phyloP scores from a whole-genome alignment of 371 early-diverging fungal genomes.

The Syncephalastrum monosporum region DNA sequence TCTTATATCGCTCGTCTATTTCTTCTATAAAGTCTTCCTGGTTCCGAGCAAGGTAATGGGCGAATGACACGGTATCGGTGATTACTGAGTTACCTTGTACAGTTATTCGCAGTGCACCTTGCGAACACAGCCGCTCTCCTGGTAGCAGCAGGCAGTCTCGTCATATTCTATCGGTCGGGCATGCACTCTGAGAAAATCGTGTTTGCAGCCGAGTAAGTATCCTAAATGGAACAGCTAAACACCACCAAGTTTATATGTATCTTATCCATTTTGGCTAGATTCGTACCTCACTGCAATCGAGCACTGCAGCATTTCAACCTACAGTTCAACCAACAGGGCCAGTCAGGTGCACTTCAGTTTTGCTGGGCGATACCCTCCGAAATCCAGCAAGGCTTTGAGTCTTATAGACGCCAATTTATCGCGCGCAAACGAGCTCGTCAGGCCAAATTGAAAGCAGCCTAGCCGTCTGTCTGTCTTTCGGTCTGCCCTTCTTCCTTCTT shows the following conservation, averaged over 20 bases:
- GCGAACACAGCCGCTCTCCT: slow-evolving; percentile 35
- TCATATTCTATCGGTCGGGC: slow-evolving; percentile 59
- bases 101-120: slow-evolving; percentile 33
- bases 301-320: slow-evolving; percentile 69
- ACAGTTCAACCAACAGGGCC: slow-evolving; percentile 55
- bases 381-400: slow-evolving; percentile 67
- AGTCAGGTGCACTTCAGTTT: slow-evolving; percentile 54
- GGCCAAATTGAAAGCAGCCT: slow-evolving; percentile 35
- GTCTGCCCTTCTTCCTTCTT: too few relatives aligned
- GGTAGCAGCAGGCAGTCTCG: slow-evolving; percentile 37
- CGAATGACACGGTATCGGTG: not conserved
- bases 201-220: slow-evolving; percentile 61
- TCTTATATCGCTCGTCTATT: slow-evolving; percentile 35
- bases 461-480: not conserved
- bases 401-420: slow-evolving; percentile 58
- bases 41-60: slow-evolving; percentile 45
- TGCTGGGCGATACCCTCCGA: slow-evolving; percentile 56
- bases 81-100: not conserved
- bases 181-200: slow-evolving; percentile 66
- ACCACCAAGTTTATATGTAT: not conserved
- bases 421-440: slow-evolving; percentile 51
- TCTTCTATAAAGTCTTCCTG: slow-evolving; percentile 52
- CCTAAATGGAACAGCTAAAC: not conserved
- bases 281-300: slow-evolving; percentile 67
- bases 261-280: slow-evolving; percentile 33